These are phyloP conservation scores for Colletotrichum sojae DNA, from an alignment of 2,329 filamentous ascomycete species.

Conservation along the genomic window DNA sequence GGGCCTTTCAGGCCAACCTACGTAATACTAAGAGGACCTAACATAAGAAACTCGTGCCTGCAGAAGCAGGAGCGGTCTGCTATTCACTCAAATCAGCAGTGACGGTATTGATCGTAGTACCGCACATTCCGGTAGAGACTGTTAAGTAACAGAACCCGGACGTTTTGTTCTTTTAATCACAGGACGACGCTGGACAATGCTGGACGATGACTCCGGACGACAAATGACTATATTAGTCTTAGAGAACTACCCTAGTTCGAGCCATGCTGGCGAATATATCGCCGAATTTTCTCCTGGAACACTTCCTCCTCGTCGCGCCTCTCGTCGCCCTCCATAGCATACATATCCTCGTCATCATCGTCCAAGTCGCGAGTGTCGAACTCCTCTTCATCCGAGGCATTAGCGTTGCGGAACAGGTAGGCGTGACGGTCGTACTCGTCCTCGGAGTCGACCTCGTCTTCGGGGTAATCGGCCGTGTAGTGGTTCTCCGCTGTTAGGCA, in stretches of 20 bases:
- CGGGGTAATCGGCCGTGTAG: conserved; percentile 84
- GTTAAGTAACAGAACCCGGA: too few relatives aligned
- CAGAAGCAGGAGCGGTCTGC: too few relatives aligned
- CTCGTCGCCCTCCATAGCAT: conserved; percentile 56
- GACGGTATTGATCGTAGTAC: too few relatives aligned
- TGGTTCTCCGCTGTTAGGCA: conserved; percentile 77
- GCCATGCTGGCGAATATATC: conserved; percentile 42
- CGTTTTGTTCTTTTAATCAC: too few relatives aligned
- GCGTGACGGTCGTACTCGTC: conserved; percentile 65
- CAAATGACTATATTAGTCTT: too few relatives aligned
- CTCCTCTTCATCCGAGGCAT: conserved; percentile 70
- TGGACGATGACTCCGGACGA: too few relatives aligned
- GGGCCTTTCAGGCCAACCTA: too few relatives aligned
- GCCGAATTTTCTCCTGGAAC: conserved; percentile 44
- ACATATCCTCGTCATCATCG: conserved; percentile 51
- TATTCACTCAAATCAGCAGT: too few relatives aligned
- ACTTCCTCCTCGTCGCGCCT: conserved; percentile 47
- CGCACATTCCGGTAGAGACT: too few relatives aligned
- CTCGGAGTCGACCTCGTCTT: conserved; percentile 82
- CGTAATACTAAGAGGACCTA: too few relatives aligned
- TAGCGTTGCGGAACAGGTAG: conserved; percentile 67
- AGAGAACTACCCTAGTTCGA: neutral
- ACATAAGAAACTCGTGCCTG: too few relatives aligned
- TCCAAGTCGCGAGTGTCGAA: conserved; percentile 59
- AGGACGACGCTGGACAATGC: too few relatives aligned